Conservation (phyloP, 768 basidiomycete genomes). For the Podaxis pistillaris region DNA sequence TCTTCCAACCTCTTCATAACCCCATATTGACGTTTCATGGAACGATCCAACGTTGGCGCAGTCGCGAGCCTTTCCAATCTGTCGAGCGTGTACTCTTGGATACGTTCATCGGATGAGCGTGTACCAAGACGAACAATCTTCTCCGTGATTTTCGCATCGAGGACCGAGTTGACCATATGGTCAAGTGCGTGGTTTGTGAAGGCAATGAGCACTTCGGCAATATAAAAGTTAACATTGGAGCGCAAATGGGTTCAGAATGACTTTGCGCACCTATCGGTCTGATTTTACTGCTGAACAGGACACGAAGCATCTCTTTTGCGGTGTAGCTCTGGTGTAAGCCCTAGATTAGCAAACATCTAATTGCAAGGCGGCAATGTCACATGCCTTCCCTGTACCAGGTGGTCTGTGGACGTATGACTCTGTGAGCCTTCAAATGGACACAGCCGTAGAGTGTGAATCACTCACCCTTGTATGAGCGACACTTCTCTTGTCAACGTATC, state of each 20-base stretch:
- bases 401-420: conserved; percentile 40
- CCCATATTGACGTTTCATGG: conserved; percentile 30
- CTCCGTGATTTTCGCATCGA: conserved; percentile 62
- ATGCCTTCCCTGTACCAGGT: conserved; percentile 77
- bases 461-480: conserved; percentile 69
- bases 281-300: conserved; percentile 53
- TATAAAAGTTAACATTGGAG: too few species aligned
- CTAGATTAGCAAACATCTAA: conserved; percentile 6
- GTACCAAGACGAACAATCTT: conserved; percentile 69
- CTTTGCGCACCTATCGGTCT: conserved; percentile 38
- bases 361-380: neutral
- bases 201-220: too few species aligned
- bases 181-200: too few species aligned
- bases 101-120: conserved; percentile 57
- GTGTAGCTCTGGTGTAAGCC: conserved; percentile 50
- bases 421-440: conserved; percentile 3
- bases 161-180: conserved; percentile 44
- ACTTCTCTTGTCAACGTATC: conserved; percentile 59
- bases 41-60: conserved; percentile 37
- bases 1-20: conserved; percentile 43
- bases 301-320: conserved; percentile 65
- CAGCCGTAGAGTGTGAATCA: neutral
- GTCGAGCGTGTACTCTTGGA: conserved; percentile 61
- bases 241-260: too few species aligned
- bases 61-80: conserved; percentile 47